phyloP scores from a whole-genome alignment of 805 yeast genomes.

The Saccharomyces mikatae region DNA sequence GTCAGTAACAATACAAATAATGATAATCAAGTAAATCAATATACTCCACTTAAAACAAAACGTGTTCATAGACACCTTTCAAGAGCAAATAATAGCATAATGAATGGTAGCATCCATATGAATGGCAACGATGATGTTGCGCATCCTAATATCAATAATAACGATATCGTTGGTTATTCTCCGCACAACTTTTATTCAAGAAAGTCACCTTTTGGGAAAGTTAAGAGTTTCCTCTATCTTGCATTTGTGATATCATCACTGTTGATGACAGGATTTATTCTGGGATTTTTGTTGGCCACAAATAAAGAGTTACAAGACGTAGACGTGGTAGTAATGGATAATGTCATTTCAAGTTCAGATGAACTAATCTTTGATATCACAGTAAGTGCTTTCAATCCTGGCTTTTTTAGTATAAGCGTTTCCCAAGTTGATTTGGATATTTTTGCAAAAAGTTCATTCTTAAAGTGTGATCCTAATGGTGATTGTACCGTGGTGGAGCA shows the following conservation, averaged over 20 bases:
- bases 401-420: slow-evolving; percentile 61
- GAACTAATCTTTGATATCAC: slow-evolving; percentile 75
- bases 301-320: slow-evolving; percentile 73
- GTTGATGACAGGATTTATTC: slow-evolving; percentile 64
- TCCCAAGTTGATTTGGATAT: slow-evolving; percentile 68
- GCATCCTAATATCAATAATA: neutral
- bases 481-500: slow-evolving; percentile 1
- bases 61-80: neutral
- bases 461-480: slow-evolving; percentile 10
- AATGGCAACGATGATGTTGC: neutral
- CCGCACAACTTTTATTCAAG: slow-evolving; percentile 42
- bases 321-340: slow-evolving; percentile 51
- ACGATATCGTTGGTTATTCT: slow-evolving; percentile 27
- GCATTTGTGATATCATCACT: slow-evolving; percentile 37
- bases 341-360: slow-evolving; percentile 72
- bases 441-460: slow-evolving; percentile 64
- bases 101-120: neutral
- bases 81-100: neutral
- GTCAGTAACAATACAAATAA: slow-evolving; percentile 3
- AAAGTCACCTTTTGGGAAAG: slow-evolving; percentile 24
- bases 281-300: slow-evolving; percentile 80
- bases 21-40: slow-evolving; percentile 11
- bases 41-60: slow-evolving; percentile 14
- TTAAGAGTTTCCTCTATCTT: slow-evolving; percentile 32
- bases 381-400: slow-evolving; percentile 80